These are phyloP conservation scores for Ophiostoma australiae DNA, from an alignment of 2,329 filamentous ascomycete species.

Conservation along the genomic window DNA sequence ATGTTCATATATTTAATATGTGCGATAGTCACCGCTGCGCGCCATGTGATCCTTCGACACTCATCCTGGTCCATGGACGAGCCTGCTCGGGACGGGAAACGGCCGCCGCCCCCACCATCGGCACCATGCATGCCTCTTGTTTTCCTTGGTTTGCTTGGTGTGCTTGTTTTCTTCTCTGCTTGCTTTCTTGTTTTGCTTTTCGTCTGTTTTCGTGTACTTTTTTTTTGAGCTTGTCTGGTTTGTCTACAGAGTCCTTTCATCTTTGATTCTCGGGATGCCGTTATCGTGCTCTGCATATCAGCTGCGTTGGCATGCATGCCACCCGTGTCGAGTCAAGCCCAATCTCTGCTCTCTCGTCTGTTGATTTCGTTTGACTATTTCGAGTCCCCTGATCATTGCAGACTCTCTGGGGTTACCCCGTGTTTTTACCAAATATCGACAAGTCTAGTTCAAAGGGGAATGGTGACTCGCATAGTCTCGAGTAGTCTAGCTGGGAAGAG, in stretches of 20 bases:
- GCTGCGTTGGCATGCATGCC: background rate
- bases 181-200: background rate
- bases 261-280: background rate
- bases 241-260: background rate
- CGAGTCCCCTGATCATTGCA: no score
- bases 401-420: background rate
- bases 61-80: background rate
- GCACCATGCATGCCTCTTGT: constrained; percentile 5
- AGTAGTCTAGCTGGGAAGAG: background rate
- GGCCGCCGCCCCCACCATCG: background rate
- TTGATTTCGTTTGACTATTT: background rate
- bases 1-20: no score
- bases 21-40: background rate
- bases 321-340: background rate
- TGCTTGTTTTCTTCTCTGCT: background rate
- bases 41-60: background rate
- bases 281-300: background rate
- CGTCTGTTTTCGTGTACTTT: background rate
- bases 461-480: background rate
- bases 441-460: background rate
- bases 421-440: background rate
- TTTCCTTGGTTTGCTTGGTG: background rate
- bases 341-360: background rate
- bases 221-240: background rate
- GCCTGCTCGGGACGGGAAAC: background rate